Conservation (phyloP, 129 eudicot species). For the Flaveria bidentis region DNA sequence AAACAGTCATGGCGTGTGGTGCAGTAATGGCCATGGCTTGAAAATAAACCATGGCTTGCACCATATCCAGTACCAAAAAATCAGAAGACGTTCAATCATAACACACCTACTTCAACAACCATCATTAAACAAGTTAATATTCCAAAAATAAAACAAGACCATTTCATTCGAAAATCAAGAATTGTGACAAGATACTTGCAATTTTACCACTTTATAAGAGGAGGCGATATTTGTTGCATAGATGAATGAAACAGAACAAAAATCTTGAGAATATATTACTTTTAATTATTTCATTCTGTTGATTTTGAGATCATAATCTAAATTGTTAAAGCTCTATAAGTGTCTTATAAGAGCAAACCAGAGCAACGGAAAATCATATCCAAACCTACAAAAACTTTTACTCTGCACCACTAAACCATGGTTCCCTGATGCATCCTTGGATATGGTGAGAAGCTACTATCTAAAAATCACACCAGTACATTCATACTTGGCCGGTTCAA, state of each 20-base stretch:
- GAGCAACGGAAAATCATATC: background rate
- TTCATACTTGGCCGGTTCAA: background rate
- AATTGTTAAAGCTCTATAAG: background rate
- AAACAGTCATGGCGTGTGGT: background rate
- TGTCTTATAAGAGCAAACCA: background rate
- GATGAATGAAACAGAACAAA: background rate
- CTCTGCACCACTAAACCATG: background rate
- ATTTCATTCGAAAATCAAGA: background rate
- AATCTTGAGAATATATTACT: background rate
- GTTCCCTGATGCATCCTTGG: background rate
- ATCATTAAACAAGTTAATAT: background rate
- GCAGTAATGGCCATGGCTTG: background rate
- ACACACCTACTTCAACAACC: background rate
- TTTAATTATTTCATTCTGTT: background rate
- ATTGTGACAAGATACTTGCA: background rate
- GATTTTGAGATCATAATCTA: background rate
- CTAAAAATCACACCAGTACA: background rate
- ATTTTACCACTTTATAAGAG: background rate
- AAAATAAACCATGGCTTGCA: background rate
- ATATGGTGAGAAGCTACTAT: background rate
- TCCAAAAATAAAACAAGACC: background rate
- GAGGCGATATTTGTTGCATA: background rate
- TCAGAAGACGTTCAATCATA: background rate
- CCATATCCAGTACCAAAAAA: background rate
- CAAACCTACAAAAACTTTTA: background rate